Base-by-base conservation (phyloP, 2,329 filamentous ascomycete genomes). In the Colletotrichum endophyticum region DNA sequence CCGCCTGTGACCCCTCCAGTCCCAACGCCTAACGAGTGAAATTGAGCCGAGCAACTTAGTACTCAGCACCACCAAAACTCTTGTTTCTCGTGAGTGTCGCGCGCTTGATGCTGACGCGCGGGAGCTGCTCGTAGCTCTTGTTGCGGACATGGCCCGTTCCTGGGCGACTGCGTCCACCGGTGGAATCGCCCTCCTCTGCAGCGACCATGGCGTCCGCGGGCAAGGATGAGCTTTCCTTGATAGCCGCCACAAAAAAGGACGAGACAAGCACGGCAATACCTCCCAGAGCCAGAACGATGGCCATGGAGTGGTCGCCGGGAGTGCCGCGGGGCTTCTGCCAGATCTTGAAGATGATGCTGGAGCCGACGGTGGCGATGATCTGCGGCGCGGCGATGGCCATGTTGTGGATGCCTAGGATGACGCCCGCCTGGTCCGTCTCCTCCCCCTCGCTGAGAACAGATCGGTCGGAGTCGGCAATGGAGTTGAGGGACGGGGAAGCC, bases 401-500 rank as follows among this genome's bases (percentile, higher is more conserved):
- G 84, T 99, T 99, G 88, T 99, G 96, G 71, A 99, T 96, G 11
- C 96, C 96, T 3, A 99, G 90, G 61, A 99, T 95, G 56, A 98
- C 94, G 57, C 96, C 96, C 6, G 96, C 95, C 82, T 97, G 94
- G 81, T 96, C 94, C 3, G 91, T 88, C 53, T 91, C 89, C 30
- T 91, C 89, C 4, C 90, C 89, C n/a, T 89, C 89, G 63, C 22
- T 67, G n/a, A 73, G n/a, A 16, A 32, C 66, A 61, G 49, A 75
- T 71, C 8, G 77, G 66, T 61, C 78, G 25, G 30, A 77, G 22
- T 76, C 69, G 19, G 66, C 73, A 19, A 70, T 61, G 19, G 73
- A 72, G 27, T 73, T 36, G 7, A 72, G n/a, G 12, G 72, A 77
- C 53, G 75, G 75, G 13, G 72, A 75, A 13, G 72, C 72, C 6